Evolutionary conservation across 805 yeast genomes (phyloP).

Genomic region (Jamesozyma spencerorum): DNA sequence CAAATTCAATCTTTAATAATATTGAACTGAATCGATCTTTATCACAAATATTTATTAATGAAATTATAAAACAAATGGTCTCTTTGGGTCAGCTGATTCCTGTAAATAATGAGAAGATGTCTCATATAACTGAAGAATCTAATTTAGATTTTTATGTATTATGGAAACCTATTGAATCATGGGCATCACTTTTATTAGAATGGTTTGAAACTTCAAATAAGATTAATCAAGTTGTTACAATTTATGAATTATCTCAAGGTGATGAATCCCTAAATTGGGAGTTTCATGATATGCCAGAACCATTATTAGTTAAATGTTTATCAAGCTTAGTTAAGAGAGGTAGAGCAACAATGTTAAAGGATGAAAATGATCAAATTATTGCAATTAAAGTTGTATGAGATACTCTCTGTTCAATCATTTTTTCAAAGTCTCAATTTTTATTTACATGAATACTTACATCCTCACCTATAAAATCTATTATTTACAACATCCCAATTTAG

Average conservation of each 20-base stretch:
- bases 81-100: constrained; percentile 49
- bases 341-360: constrained; percentile 64
- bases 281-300: constrained; percentile 53
- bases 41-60: constrained; percentile 44
- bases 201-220: constrained; percentile 78
- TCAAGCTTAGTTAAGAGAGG: constrained; percentile 54
- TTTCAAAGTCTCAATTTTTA: no score
- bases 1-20: constrained; percentile 40
- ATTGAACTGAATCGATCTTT: constrained; percentile 42
- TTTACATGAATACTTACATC: not conserved
- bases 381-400: constrained; percentile 64
- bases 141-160: constrained; percentile 37
- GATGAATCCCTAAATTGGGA: constrained; percentile 49
- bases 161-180: constrained; percentile 60
- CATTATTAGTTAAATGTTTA: constrained; percentile 45
- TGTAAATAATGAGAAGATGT: constrained; percentile 7
- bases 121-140: not conserved
- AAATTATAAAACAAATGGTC: constrained; percentile 51
- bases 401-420: not conserved
- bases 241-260: constrained; percentile 68
- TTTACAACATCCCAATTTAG: constrained; percentile 77
- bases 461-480: constrained; percentile 29
- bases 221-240: constrained; percentile 62
- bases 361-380: constrained; percentile 53
- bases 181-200: constrained; percentile 57